Percentiles rank a stretch among this genome's conserved stretches.
Evolutionary conservation across 1,139 yeast genomes (phyloP).

Genomic region (Magnusiomyces sp.): DNA sequence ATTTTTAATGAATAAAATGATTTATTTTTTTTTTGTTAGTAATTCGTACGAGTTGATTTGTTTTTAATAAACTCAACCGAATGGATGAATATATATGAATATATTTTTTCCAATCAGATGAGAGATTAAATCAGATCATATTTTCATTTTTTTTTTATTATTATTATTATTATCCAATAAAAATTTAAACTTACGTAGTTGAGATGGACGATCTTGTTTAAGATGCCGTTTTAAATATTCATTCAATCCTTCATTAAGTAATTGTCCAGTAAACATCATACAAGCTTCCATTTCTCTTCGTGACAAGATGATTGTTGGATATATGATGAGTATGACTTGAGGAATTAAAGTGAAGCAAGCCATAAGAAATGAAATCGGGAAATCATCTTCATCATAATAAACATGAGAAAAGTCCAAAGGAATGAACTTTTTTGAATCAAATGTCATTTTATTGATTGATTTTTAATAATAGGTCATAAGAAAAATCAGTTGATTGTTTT

Average conservation of each 20-base stretch:
- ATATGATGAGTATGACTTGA: slow-evolving; percentile 66
- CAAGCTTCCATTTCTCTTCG: slow-evolving; percentile 84
- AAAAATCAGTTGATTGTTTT: too few relatives aligned
- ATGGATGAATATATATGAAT: too few relatives aligned
- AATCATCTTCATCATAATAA: slow-evolving; percentile 64
- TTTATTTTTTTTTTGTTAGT: background rate
- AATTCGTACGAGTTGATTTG: background rate
- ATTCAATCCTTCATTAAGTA: slow-evolving; percentile 65
- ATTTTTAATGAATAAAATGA: slow-evolving; percentile 35
- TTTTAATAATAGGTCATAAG: too few relatives aligned
- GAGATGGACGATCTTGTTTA: slow-evolving; percentile 67
- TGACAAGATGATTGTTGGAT: slow-evolving; percentile 73
- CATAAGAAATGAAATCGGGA: slow-evolving; percentile 46
- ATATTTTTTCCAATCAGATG: too few relatives aligned
- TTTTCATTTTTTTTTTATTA: too few relatives aligned
- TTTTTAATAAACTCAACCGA: too few relatives aligned
- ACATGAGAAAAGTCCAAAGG: slow-evolving; percentile 50
- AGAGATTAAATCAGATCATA: too few relatives aligned
- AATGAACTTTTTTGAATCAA: too few relatives aligned
- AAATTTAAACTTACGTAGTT: slow-evolving; percentile 33
- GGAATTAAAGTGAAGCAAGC: slow-evolving; percentile 82
- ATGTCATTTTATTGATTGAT: too few relatives aligned
- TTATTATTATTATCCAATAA: too few relatives aligned
- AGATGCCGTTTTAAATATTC: slow-evolving; percentile 55
- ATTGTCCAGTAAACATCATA: slow-evolving; percentile 77